Evolutionary conservation across 192 early-diverging fungal species (phyloP).

Genomic region (Phlyctochytrium planicorne): DNA sequence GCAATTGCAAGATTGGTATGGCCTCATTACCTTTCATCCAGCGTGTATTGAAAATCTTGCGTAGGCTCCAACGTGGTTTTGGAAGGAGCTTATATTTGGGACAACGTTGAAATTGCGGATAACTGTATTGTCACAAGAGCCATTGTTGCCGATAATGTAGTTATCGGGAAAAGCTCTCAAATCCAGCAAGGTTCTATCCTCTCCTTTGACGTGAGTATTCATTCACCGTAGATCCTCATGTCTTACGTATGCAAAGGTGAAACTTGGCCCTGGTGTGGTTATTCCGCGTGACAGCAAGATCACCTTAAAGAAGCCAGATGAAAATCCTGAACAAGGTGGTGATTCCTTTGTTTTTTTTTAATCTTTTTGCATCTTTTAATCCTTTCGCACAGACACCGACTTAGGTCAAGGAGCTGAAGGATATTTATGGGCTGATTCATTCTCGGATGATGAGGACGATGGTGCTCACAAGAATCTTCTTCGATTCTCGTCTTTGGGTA

Average conservation of each 20-base stretch:
- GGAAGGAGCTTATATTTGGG: slow-evolving; percentile 84
- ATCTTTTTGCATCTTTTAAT: slow-evolving; percentile 1
- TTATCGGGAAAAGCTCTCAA: slow-evolving; percentile 61
- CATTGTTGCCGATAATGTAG: slow-evolving; percentile 75
- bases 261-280: slow-evolving; percentile 70
- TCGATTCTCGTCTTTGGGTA: not conserved
- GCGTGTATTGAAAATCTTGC: not conserved
- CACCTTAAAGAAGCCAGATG: slow-evolving; percentile 45
- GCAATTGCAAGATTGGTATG: slow-evolving; percentile 68
- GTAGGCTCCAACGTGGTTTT: slow-evolving; percentile 73
- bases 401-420: not conserved
- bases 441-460: slow-evolving; percentile 45
- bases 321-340: too few species aligned
- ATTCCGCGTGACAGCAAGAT: slow-evolving; percentile 69
- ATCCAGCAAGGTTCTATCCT: slow-evolving; percentile 73
- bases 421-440: not conserved
- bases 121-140: slow-evolving; percentile 64
- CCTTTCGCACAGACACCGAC: slow-evolving; percentile 1
- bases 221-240: slow-evolving; percentile 5
- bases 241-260: slow-evolving; percentile 34
- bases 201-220: slow-evolving; percentile 18
- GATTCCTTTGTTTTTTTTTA: slow-evolving; percentile 2
- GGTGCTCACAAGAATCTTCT: slow-evolving; percentile 39
- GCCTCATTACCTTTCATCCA: not conserved
- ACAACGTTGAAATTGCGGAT: slow-evolving; percentile 66